Evolutionary conservation across 2,329 filamentous ascomycete species (phyloP).

Genomic region (Bipolaris gigantea): DNA sequence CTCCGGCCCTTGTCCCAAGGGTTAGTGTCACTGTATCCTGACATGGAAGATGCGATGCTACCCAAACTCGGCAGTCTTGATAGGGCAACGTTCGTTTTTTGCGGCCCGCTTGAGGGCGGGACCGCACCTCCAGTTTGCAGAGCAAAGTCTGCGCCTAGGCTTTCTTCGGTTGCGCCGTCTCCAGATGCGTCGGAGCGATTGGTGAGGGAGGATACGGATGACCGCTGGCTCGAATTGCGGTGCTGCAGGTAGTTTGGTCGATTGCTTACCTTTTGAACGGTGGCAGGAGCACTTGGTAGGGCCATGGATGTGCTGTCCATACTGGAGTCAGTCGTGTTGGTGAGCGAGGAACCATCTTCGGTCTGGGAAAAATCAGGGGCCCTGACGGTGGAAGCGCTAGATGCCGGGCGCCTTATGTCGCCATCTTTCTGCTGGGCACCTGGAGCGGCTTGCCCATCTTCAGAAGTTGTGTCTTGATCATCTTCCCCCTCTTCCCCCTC

Average conservation of each 20-base stretch:
- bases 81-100: constrained; percentile 59
- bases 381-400: constrained; percentile 46
- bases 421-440: constrained; percentile 20
- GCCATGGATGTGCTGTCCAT: constrained; percentile 31
- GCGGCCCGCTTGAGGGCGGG: constrained; percentile 48
- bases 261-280: constrained; percentile 38
- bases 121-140: constrained; percentile 78
- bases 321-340: constrained; percentile 34
- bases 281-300: constrained; percentile 24
- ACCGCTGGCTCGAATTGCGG: constrained; percentile 60
- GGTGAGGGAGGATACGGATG: constrained; percentile 60
- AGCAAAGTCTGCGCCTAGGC: constrained; percentile 76
- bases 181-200: constrained; percentile 57
- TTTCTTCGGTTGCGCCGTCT: constrained; percentile 72
- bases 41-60: constrained; percentile 79
- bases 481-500: not conserved
- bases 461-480: not conserved
- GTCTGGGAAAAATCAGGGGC: constrained; percentile 38
- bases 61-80: constrained; percentile 82
- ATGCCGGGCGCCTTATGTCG: constrained; percentile 38
- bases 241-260: constrained; percentile 60
- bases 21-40: constrained; percentile 54
- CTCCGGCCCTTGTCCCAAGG: constrained; percentile 48
- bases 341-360: constrained; percentile 36
- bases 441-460: constrained; percentile 10